These are phyloP conservation scores for Symbiodinium natans DNA, from an alignment of 73 alveolate genomes.

Conservation along the genomic window DNA sequence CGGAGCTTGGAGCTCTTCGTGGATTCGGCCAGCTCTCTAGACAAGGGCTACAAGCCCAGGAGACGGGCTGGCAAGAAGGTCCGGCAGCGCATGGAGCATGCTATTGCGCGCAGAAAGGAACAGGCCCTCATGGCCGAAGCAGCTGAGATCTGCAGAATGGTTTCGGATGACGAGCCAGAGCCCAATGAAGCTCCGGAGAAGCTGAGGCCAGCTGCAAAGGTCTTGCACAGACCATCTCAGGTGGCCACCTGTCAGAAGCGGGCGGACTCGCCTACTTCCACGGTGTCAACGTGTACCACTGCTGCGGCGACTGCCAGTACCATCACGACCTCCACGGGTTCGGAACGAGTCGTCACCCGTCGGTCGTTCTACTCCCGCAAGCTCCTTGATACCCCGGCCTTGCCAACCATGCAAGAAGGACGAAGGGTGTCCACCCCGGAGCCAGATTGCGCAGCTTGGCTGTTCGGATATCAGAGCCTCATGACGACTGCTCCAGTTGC, in stretches of 20 bases:
- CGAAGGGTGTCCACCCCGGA: not conserved
- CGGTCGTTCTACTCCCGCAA: constrained; percentile 71
- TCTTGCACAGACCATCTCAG: not conserved
- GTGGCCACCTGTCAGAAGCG: constrained; percentile 36
- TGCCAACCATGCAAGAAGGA: constrained; percentile 5
- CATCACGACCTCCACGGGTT: not conserved
- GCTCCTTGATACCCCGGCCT: constrained; percentile 10
- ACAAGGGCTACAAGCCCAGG: constrained; percentile 47
- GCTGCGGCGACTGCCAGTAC: constrained; percentile 36
- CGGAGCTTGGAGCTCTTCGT: constrained; percentile 29
- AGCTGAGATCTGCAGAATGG: constrained; percentile 87
- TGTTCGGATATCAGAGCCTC: too few species aligned
- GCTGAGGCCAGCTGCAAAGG: not conserved
- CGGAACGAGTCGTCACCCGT: not conserved
- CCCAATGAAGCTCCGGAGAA: not conserved
- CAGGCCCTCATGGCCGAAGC: constrained; percentile 91
- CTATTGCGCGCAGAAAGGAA: constrained; percentile 69
- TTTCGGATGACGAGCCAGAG: constrained; percentile 76
- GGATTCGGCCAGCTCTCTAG: not conserved
- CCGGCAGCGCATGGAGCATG: constrained; percentile 93
- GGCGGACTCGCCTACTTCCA: constrained; percentile 72
- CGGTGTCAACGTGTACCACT: constrained; percentile 37
- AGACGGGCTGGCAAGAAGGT: constrained; percentile 93
- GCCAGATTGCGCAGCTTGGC: not conserved
- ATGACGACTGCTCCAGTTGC: too few species aligned